phyloP scores from a whole-genome alignment of 1,284 basidiomycete species.

The Gomphus bonarii region DNA sequence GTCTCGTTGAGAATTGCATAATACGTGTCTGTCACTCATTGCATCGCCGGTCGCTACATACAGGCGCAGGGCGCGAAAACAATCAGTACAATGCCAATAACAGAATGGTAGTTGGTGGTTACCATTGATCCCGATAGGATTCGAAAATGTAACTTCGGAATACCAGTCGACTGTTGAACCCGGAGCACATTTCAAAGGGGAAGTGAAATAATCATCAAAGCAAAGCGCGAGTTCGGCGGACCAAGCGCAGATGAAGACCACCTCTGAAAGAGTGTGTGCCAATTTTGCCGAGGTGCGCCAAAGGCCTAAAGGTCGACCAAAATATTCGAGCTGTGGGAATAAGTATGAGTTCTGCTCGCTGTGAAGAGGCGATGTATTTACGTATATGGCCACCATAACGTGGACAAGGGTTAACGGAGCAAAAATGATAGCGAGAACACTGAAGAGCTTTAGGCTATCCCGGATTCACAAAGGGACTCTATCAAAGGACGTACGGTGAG shows the following conservation, averaged over 20 bases:
- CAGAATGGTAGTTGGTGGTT: neutral
- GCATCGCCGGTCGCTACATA: constrained; percentile 19
- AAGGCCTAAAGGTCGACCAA: constrained; percentile 80
- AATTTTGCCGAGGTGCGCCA: constrained; percentile 82
- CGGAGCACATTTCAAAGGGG: constrained; percentile 66
- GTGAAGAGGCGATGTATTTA: constrained; percentile 26
- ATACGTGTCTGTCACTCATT: constrained; percentile 13
- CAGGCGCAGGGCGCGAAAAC: constrained; percentile 17
- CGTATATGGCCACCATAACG: constrained; percentile 77
- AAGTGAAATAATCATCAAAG: constrained; percentile 90
- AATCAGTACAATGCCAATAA: constrained; percentile 9
- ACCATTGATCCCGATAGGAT: constrained; percentile 16
- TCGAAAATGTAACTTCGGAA: constrained; percentile 41
- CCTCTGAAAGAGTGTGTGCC: constrained; percentile 70
- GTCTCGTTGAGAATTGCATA: constrained; percentile 64
- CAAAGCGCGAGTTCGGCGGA: constrained; percentile 80
- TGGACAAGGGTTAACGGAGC: constrained; percentile 78
- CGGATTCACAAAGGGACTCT: constrained; percentile 7
- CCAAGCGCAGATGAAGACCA: constrained; percentile 87
- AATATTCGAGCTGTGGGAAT: constrained; percentile 68
- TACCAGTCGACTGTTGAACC: constrained; percentile 57
- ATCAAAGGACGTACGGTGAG: constrained; percentile 53
- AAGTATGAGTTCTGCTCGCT: neutral
- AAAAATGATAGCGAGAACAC: constrained; percentile 80
- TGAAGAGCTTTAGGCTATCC: constrained; percentile 23